phyloP scores from a whole-genome alignment of 2,329 filamentous ascomycete genomes.

The Chrysoporthe cubensis region DNA sequence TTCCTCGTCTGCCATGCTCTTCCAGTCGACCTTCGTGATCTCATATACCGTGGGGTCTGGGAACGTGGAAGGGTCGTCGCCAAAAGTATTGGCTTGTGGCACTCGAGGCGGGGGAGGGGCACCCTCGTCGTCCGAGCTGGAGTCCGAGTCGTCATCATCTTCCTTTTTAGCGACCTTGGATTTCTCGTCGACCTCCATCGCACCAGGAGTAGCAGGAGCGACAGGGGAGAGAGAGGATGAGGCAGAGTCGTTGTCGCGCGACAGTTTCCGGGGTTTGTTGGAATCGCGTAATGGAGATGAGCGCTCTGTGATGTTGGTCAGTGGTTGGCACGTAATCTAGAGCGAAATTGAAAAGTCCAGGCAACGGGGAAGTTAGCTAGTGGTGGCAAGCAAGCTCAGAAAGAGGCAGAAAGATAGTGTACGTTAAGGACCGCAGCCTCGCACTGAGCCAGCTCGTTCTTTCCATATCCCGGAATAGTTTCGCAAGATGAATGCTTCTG shows the following conservation, averaged over 20 bases:
- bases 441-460: neutral
- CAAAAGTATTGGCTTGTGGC: conserved; percentile 86
- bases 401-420: neutral
- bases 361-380: neutral
- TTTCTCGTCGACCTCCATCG: conserved; percentile 61
- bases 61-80: conserved; percentile 89
- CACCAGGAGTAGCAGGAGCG: conserved; percentile 53
- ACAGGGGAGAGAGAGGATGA: conserved; percentile 65
- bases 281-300: conserved; percentile 58
- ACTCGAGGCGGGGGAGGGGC: conserved; percentile 65
- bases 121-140: conserved; percentile 62
- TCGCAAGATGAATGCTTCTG: neutral
- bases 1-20: conserved; percentile 82
- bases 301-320: conserved; percentile 47
- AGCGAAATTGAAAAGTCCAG: neutral
- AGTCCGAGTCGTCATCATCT: conserved; percentile 51
- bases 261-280: conserved; percentile 54
- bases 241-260: conserved; percentile 57
- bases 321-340: conserved; percentile 18
- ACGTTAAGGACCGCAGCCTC: neutral
- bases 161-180: conserved; percentile 38
- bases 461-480: neutral
- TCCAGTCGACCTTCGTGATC: conserved; percentile 70
- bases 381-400: neutral
- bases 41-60: conserved; percentile 93